Evolutionary conservation across 345 rosid species (phyloP), one percentile per base, ranked within the genome.

Genomic region (Excoecaria agallocha): DNA sequence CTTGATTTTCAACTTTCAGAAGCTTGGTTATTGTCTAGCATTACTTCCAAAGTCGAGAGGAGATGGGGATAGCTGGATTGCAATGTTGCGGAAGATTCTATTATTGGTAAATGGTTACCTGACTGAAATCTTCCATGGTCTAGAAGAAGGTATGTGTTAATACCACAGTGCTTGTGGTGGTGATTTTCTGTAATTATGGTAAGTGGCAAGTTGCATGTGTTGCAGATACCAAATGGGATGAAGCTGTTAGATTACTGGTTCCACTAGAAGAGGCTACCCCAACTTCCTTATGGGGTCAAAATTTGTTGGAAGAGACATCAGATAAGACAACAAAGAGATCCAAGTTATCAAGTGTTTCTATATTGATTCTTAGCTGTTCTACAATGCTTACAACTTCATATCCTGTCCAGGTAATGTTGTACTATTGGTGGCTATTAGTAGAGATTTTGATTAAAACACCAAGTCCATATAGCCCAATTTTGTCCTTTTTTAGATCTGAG

Each of bases 21-120:
- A 89, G 74, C 85, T 90, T 81, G 88, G 88, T 55, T 80, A 78
- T 82, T 93, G 89, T 76, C 86, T 95, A 51, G 92, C 98, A 57
- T 81, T 89, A 77, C 96, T 95, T 74, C 99, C 99, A 19, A 89
- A 86, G 85, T 83, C 87, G 25, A 93, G 80, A 84, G 98, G 97
- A 66, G 93, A 90, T 78, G 93, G 81, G 61, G 85, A 84, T 60
- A 86, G 87, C 82, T 95, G 99, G 99, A 81, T 81, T 69, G 70
- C 87, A 81, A 79, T 88, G 86, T 83, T 93, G 88, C 90, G 85
- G 71, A 91, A 85, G 86, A 80, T 91, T 77, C 76, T 93, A 79
- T 79, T 90, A 64, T 79, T 83, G 58, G 77, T 90, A 63, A 89
- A 93, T 56, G 83, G 74, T 46, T 80, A 83, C 80, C 84, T 95